A percentile compares a stretch with the other conserved stretches of the same genome.
Evolutionary conservation across 2,329 filamentous ascomycete genomes (phyloP).

Genomic region (Ambrosiella cleistominuta): DNA sequence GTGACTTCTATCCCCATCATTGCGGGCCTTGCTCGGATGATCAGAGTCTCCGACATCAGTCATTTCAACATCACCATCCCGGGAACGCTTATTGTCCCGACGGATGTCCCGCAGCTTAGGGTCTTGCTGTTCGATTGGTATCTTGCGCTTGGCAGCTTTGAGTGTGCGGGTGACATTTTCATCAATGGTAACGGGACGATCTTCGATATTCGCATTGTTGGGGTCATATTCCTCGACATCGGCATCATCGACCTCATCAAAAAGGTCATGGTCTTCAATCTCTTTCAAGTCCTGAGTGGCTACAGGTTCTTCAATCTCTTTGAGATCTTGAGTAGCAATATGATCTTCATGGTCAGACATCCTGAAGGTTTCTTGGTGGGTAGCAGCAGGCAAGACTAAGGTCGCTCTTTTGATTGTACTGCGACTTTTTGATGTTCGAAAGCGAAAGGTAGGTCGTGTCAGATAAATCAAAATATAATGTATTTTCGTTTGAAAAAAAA

Average conservation of each 20-base stretch:
- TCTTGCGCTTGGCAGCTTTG: slow-evolving; percentile 48
- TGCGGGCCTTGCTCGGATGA: slow-evolving; percentile 29
- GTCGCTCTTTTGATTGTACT: too few relatives aligned
- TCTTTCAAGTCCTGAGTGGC: slow-evolving; percentile 28
- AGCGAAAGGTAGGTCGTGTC: too few relatives aligned
- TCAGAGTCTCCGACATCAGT: slow-evolving; percentile 26
- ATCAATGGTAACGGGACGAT: slow-evolving; percentile 48
- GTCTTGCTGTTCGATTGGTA: slow-evolving; percentile 34
- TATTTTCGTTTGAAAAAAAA: too few relatives aligned
- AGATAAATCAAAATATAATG: too few relatives aligned
- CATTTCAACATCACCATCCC: slow-evolving; percentile 30
- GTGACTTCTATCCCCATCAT: slow-evolving; percentile 25
- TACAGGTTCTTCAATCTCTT: slow-evolving; percentile 23
- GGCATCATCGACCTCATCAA: slow-evolving; percentile 53
- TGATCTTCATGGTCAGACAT: slow-evolving; percentile 9
- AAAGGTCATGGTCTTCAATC: slow-evolving; percentile 34
- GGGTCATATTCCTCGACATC: slow-evolving; percentile 55
- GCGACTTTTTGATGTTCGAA: too few relatives aligned
- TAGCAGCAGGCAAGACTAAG: too few relatives aligned
- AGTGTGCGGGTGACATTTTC: slow-evolving; percentile 46
- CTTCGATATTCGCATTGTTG: slow-evolving; percentile 42
- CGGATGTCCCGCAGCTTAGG: slow-evolving; percentile 64
- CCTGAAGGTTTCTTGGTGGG: background rate
- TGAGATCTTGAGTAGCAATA: slow-evolving; percentile 29
- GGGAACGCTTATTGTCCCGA: slow-evolving; percentile 45